Conservation (phyloP, 2,329 filamentous ascomycete species). For the Colletotrichum sp. region DNA sequence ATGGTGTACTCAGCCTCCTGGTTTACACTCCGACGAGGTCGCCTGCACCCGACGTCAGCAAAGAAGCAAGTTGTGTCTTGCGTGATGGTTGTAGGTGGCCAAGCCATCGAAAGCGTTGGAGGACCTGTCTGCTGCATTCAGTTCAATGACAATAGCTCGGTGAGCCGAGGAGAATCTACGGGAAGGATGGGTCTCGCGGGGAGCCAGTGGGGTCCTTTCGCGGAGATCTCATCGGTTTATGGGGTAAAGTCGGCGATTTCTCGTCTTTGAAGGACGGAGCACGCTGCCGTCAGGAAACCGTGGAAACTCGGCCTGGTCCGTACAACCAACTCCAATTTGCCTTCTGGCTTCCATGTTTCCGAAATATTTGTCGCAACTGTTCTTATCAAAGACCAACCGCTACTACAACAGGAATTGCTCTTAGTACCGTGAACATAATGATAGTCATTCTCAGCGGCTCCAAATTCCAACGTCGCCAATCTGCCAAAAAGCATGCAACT, state of each 20-base stretch:
- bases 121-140: not conserved
- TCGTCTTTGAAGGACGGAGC: not conserved
- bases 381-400: not conserved
- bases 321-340: not conserved
- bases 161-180: not conserved
- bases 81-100: not conserved
- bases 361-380: not conserved
- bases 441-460: not conserved
- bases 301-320: not conserved
- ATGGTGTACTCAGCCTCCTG: not conserved
- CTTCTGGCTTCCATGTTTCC: not conserved
- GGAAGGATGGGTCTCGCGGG: constrained; percentile 12
- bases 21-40: not conserved
- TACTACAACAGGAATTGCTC: not conserved
- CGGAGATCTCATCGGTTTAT: not conserved
- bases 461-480: not conserved
- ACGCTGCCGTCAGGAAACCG: not conserved
- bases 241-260: constrained; percentile 3
- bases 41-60: not conserved
- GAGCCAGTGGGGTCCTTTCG: not conserved
- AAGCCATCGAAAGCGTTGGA: not conserved
- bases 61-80: not conserved
- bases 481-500: not conserved
- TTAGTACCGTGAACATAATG: no score
- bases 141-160: not conserved